Base-by-base conservation (phyloP, 352 stramenopile genomes). In the Pythium biforme region DNA sequence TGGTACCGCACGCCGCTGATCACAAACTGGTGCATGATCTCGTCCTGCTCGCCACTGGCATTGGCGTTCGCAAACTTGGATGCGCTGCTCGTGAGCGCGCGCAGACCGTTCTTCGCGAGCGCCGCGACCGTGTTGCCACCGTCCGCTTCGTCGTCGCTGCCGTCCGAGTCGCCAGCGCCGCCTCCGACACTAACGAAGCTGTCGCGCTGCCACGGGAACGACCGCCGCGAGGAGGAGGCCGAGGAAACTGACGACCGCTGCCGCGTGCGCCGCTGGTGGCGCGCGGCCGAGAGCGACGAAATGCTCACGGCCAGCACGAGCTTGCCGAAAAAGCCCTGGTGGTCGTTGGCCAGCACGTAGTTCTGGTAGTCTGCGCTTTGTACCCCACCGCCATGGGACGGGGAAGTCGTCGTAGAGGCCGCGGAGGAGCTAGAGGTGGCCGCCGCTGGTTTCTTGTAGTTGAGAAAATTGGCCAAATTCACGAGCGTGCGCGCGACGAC, bases 1-100 rank as follows among this genome's bases (percentile, higher is more conserved):
- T 92, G 83, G 64, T 92, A 95, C n/a, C 84, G 86, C 53, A 92
- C 82, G 41, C 86, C 84, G 47, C 88, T 92, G 64, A 95, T 95
- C 25, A 95, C 79, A 65, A 95, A 94, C 73, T 95, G 84, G 60
- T 95, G 86, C 81, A 95, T 91, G n/a, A 89, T 68, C 20, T 90
- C 77, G n/a, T 88, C 78, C 34, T 68, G 67, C 19, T 61, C 55
- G 25, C 20, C 41, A 20, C 52, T 46, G 31, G 7, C 39, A 17
- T 37, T 40, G 3, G 17, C 55, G 22, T 33, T 46, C 6, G 55
- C 22, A 4, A 58, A 33, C 39, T 57, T 60, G 34, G 29, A 43
- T 2, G 52, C 40, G 29, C 49, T 43, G 31, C 6, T 64, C 12
- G 58, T 71, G 37, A 73, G 49, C 39, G 59, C 59, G 17, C 66